Evolutionary conservation across 2,329 filamentous ascomycete species (phyloP).

Genomic region (Penicillium concentricum): DNA sequence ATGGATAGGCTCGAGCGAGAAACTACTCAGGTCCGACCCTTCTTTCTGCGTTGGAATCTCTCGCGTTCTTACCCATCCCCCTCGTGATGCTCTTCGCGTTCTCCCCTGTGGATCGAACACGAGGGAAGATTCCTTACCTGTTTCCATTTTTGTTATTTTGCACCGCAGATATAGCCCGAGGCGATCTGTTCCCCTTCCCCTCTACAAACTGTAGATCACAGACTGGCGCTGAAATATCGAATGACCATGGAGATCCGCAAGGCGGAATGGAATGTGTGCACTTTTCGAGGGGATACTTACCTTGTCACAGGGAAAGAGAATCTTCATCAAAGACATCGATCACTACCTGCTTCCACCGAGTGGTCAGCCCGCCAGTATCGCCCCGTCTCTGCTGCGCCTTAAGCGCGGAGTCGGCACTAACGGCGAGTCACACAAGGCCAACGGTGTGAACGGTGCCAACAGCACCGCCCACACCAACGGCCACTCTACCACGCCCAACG

Average conservation of each 20-base stretch:
- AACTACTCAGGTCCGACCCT: slow-evolving; percentile 66
- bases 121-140: not conserved
- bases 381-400: slow-evolving; percentile 67
- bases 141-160: slow-evolving; percentile 17
- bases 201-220: not conserved
- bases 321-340: slow-evolving; percentile 98
- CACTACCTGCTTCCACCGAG: slow-evolving; percentile 84
- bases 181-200: not conserved
- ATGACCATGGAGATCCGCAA: not conserved
- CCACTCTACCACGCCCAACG: slow-evolving; percentile 18
- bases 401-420: slow-evolving; percentile 58
- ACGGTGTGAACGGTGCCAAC: slow-evolving; percentile 23
- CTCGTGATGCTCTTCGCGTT: not conserved
- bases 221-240: not conserved
- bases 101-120: slow-evolving; percentile 2
- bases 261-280: not conserved
- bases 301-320: slow-evolving; percentile 70
- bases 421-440: slow-evolving; percentile 17
- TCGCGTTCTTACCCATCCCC: slow-evolving; percentile 16
- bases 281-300: slow-evolving; percentile 40
- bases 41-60: slow-evolving; percentile 21
- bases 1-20: slow-evolving; percentile 72
- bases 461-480: slow-evolving; percentile 18
- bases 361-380: slow-evolving; percentile 65
- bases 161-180: not conserved